phyloP scores from a whole-genome alignment of 1,139 yeast genomes.

The Blastobotrys ciferrii region DNA sequence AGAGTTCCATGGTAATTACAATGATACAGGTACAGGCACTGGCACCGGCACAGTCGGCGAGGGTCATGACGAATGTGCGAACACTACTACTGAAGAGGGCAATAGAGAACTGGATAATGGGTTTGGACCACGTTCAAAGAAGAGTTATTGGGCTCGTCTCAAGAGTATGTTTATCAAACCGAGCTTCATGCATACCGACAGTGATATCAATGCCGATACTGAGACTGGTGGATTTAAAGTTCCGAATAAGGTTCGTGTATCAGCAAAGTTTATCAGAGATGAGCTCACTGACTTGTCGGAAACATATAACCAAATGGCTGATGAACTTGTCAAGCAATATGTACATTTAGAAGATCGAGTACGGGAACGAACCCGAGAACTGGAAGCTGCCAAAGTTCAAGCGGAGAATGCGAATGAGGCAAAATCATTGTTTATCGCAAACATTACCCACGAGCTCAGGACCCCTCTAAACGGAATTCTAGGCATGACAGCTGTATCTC shows the following conservation, averaged over 20 bases:
- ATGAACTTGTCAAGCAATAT: slow-evolving; percentile 80
- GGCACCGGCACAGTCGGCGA: background rate
- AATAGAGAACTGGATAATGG: background rate
- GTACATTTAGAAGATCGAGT: slow-evolving; percentile 85
- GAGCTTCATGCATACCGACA: slow-evolving; percentile 4
- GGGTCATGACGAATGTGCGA: background rate
- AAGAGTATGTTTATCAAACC: slow-evolving; percentile 6
- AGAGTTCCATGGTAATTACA: slow-evolving; percentile 21
- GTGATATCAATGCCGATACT: background rate
- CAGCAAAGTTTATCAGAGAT: slow-evolving; percentile 67
- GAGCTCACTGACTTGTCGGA: slow-evolving; percentile 85
- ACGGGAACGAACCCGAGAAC: slow-evolving; percentile 78
- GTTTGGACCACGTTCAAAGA: background rate
- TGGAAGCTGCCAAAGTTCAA: slow-evolving; percentile 82
- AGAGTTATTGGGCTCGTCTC: slow-evolving; percentile 5
- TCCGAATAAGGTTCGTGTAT: slow-evolving; percentile 49
- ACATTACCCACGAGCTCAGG: slow-evolving; percentile 90
- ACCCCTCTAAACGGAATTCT: slow-evolving; percentile 94
- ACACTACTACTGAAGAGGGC: background rate
- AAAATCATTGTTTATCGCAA: slow-evolving; percentile 90
- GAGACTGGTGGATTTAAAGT: slow-evolving; percentile 21
- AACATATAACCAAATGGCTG: slow-evolving; percentile 89
- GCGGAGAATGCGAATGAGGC: slow-evolving; percentile 96
- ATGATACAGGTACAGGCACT: background rate
- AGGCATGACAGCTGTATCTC: slow-evolving; percentile 93